Evolutionary conservation across 345 rosid species (phyloP), one percentile per base, ranked within the genome.

Genomic region (Gossypium anomalum): DNA sequence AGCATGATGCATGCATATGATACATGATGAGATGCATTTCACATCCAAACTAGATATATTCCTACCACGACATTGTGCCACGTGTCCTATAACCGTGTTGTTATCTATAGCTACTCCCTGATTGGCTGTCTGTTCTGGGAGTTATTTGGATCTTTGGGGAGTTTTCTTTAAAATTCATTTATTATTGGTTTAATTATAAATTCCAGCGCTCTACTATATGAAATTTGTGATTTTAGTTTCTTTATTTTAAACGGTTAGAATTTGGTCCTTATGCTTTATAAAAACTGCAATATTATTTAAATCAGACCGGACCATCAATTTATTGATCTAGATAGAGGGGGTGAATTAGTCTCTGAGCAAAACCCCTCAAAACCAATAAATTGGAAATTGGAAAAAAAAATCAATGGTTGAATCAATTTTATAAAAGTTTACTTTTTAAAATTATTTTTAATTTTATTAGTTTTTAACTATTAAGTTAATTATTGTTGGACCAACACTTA

Each of bases 231-330:
- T 15, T 52, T 19, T 17, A 17, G 56, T 52, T 19, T 1, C 20
- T 52, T 15, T 52, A 17, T 52, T 52, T 16, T 52, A 52, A 52
- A 34, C 7, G 0, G 5, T 34, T 34, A 34, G 7, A 34, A 5
- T 34, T 34, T 34, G 1, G 41, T 34, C 41, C 41, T 34, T 34
- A 34, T 34, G 7, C 7, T 34, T 4, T 34, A 34, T 34, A 1
- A 5, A 34, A 34, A 34, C 7, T 34, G 1, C 41, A 5, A 0
- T 34, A 1, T 34, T 5, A 5, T 34, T 34, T 34, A 1, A 34
- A 34, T 5, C 1, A 34, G 41, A 6, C 0, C 7, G 0, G 1
- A 5, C 41, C 41, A 0, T 34, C 41, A 0, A 0, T 34, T 1
- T 5, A 34, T 34, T 34, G 41, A 34, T 34, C 41, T 7, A 34